Base-by-base conservation (phyloP, 73 alveolate genomes). In the Paramecium biaurelia region DNA sequence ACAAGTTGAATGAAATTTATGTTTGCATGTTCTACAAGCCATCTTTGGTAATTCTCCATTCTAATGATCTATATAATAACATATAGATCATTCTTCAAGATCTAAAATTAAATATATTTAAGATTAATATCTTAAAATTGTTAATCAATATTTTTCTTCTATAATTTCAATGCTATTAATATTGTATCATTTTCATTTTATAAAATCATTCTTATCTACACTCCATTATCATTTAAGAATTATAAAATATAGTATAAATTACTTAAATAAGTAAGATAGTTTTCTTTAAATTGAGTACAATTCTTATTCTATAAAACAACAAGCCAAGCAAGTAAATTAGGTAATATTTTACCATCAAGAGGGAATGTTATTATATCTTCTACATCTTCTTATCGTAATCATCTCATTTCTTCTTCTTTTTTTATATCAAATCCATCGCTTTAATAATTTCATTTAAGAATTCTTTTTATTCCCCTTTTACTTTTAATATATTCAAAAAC, bases 11-110 rank as follows among this genome's bases (percentile, higher is more conserved):
- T 96, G 98, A 96, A 96, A 96, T 85, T 96, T 96, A 84, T 96
- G 95, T 86, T 96, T 94, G 92, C 98, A 96, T 42, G 97, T 96
- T 82, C 94, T 94, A 89, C 98, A 96, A 15, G 97, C 96, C 92
- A 96, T 92, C 82, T 94, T 96, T 26, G 98, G 98, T 12, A 96
- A 92, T 43, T 93, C 92, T 86, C 96, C 92, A 47, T 93, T 74
- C 45, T 85, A 93, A 86, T 96, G 96, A 35, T 94, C 95, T 2
- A 95, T 94, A 41, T 92, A 92, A 89, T 92, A 94, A 93, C 98
- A 96, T 56, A 96, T 94, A 84, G 88, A 92, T 84, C 98, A 96
- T 76, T 96, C 98, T 49, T 96, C 97, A 24, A 96, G 70, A 23
- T 88, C 94, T 79, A 79, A 42, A 4, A n/a, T 10, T 72, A 72